Conservation (phyloP, 169 alveolate species). For the Eimeria sp. region DNA sequence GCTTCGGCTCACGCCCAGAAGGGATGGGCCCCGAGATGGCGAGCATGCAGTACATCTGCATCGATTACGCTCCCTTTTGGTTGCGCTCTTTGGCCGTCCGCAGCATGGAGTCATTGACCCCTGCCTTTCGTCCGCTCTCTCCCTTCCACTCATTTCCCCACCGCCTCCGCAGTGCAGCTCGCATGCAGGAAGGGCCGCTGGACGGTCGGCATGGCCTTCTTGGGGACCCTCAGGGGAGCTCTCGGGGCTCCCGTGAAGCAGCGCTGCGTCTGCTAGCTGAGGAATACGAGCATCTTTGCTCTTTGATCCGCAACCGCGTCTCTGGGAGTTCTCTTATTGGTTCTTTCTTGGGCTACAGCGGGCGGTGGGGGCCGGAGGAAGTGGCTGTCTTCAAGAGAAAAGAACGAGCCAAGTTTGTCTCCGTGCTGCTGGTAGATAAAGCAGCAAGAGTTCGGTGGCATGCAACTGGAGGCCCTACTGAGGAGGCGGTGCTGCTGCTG, state of each 20-base stretch:
- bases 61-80: slow-evolving; percentile 52
- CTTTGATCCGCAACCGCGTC: not conserved
- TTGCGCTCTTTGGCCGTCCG: slow-evolving; percentile 37
- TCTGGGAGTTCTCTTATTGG: slow-evolving; percentile 3
- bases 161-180: not conserved
- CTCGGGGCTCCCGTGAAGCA: not conserved
- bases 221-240: not conserved
- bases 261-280: slow-evolving; percentile 47
- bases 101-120: slow-evolving; percentile 42
- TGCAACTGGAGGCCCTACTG: slow-evolving; percentile 76
- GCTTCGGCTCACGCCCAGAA: not conserved
- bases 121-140: slow-evolving; percentile 30
- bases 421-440: slow-evolving; percentile 66
- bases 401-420: slow-evolving; percentile 44
- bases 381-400: slow-evolving; percentile 23
- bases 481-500: slow-evolving; percentile 78
- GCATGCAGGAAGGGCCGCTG: slow-evolving; percentile 24
- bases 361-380: slow-evolving; percentile 67
- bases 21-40: slow-evolving; percentile 12
- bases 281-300: slow-evolving; percentile 15
- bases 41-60: slow-evolving; percentile 6
- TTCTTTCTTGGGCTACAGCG: slow-evolving; percentile 53
- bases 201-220: slow-evolving; percentile 1
- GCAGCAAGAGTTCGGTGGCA: slow-evolving; percentile 80
- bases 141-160: slow-evolving; percentile 57